phyloP scores from a whole-genome alignment of 2,329 filamentous ascomycete genomes.

The Bipolaris zeicola region DNA sequence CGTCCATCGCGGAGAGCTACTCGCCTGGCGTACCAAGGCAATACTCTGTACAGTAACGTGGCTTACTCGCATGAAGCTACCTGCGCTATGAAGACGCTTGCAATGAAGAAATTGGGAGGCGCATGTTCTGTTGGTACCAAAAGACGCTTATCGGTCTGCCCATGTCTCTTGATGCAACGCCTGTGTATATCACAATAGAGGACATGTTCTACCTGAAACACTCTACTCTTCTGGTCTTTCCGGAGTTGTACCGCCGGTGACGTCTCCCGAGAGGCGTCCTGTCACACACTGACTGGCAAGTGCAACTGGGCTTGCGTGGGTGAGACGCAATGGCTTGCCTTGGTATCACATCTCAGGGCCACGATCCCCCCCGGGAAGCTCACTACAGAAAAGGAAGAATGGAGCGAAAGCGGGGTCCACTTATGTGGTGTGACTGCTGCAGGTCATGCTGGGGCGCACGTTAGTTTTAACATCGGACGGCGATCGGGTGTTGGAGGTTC shows the following conservation, averaged over 20 bases:
- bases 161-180: constrained; percentile 12
- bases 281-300: constrained; percentile 34
- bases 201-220: constrained; percentile 19
- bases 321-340: neutral
- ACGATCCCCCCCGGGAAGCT: constrained; percentile 21
- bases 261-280: constrained; percentile 30
- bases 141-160: constrained; percentile 8
- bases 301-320: constrained; percentile 20
- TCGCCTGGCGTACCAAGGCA: constrained; percentile 15
- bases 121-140: constrained; percentile 3
- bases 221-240: constrained; percentile 28
- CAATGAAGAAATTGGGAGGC: constrained; percentile 5
- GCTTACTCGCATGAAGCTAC: neutral
- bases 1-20: constrained; percentile 23
- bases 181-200: constrained; percentile 14
- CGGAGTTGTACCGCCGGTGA: neutral
- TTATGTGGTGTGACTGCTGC: constrained; percentile 14
- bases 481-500: constrained; percentile 2
- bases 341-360: constrained; percentile 5
- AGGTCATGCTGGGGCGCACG: constrained; percentile 15
- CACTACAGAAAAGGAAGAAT: constrained; percentile 24
- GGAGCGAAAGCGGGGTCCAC: constrained; percentile 21
- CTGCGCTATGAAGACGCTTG: neutral
- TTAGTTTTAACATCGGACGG: constrained; percentile 29
- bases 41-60: constrained; percentile 21